Conservation (phyloP, 1,139 yeast species). For the Entelexis sorbosivorans region DNA sequence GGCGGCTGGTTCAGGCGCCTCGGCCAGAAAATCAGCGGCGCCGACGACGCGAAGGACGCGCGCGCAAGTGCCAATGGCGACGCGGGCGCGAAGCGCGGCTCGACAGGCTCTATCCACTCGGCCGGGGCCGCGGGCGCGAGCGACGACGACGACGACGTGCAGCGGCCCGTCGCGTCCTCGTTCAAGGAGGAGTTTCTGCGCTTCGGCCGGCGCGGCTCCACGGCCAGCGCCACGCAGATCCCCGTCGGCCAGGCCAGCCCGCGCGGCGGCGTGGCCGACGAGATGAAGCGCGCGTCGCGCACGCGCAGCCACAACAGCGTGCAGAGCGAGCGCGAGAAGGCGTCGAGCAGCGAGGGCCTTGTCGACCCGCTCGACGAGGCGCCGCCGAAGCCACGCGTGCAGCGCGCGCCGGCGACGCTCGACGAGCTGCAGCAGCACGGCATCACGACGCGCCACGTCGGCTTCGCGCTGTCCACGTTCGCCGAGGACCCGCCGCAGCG, state of each 20-base stretch:
- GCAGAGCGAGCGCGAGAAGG: background rate
- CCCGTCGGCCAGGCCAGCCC: background rate
- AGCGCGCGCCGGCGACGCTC: conserved; percentile 2
- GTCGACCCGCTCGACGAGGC: background rate
- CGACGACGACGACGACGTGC: background rate
- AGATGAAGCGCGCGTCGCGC: background rate
- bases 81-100: conserved; percentile 2
- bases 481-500: conserved; percentile 86
- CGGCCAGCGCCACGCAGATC: background rate
- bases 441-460: conserved; percentile 36
- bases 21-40: conserved; percentile 9
- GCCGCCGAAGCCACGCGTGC: background rate
- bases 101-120: conserved; percentile 11
- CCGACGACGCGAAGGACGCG: background rate
- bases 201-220: background rate
- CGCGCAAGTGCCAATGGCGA: background rate
- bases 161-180: background rate
- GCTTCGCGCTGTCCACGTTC: conserved; percentile 61
- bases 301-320: background rate
- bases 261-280: background rate
- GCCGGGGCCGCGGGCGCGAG: background rate
- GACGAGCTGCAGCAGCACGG: conserved; percentile 11
- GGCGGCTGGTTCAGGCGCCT: conserved; percentile 14
- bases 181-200: conserved; percentile 3
- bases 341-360: background rate